Percentiles rank a stretch among this genome's conserved stretches.
These are phyloP conservation scores for Colletotrichum cereale DNA, from an alignment of 2,329 filamentous ascomycete genomes.

Conservation along the genomic window DNA sequence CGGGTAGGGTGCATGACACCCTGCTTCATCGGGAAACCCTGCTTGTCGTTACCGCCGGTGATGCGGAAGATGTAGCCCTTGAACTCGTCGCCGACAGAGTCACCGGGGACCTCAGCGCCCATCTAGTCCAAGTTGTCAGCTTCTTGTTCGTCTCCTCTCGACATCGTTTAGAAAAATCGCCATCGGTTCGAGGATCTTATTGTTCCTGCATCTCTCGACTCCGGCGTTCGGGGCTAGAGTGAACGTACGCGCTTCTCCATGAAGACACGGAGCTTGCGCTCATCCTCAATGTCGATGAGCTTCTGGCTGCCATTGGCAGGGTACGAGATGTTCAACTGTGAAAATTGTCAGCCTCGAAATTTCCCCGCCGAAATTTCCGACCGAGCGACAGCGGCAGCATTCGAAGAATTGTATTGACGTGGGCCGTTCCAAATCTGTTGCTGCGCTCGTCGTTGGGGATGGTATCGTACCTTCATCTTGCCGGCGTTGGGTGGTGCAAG, in stretches of 20 bases:
- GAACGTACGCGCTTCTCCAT: slow-evolving; percentile 92
- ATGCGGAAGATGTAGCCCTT: slow-evolving; percentile 99
- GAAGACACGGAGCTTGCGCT: slow-evolving; percentile 98
- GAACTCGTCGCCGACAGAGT: slow-evolving; percentile 98
- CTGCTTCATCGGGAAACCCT: slow-evolving; percentile 99
- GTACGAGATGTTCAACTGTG: slow-evolving; percentile 78
- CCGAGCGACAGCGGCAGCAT: slow-evolving; percentile 1
- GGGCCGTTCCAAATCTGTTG: background rate
- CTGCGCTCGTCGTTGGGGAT: slow-evolving; percentile 4
- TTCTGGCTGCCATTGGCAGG: slow-evolving; percentile 99
- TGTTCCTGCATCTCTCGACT: slow-evolving; percentile 43
- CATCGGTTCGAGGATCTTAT: slow-evolving; percentile 47
- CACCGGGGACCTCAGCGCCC: slow-evolving; percentile 92
- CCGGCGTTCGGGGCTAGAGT: slow-evolving; percentile 23
- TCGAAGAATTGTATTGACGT: background rate
- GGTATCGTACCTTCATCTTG: slow-evolving; percentile 61
- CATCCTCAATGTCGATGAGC: slow-evolving; percentile 99
- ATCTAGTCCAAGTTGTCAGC: slow-evolving; percentile 67
- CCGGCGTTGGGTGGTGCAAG: slow-evolving; percentile 60
- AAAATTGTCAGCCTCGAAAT: slow-evolving; percentile 49
- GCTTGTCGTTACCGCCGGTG: slow-evolving; percentile 99
- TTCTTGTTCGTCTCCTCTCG: slow-evolving; percentile 27
- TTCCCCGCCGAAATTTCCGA: slow-evolving; percentile 6
- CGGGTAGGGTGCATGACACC: slow-evolving; percentile 98
- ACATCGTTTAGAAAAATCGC: background rate